These are phyloP conservation scores for Phalaenopsis hybrid DNA, from an alignment of 116 monocot genomes.

Conservation along the genomic window DNA sequence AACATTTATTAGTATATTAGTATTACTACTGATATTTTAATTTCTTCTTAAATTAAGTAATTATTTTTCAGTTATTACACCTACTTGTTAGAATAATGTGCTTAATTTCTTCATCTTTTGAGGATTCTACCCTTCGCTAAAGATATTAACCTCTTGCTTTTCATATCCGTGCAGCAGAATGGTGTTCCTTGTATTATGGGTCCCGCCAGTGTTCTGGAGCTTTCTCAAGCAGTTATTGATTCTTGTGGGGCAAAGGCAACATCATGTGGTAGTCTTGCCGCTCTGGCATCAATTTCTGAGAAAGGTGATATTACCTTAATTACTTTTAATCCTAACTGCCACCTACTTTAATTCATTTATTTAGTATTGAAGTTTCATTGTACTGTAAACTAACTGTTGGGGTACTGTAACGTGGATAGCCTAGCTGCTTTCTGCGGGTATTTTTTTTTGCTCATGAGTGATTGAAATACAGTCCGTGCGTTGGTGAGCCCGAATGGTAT, in stretches of 20 bases:
- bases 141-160: background rate
- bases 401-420: background rate
- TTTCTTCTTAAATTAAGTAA: no score
- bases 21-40: no score
- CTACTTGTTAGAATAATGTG: background rate
- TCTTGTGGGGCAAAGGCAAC: slow-evolving; percentile 85
- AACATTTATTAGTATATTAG: no score
- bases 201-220: slow-evolving; percentile 31
- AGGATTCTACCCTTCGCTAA: background rate
- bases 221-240: slow-evolving; percentile 47
- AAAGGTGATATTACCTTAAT: slow-evolving; percentile 47
- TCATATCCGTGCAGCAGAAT: background rate
- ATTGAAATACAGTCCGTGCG: no score
- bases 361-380: background rate
- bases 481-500: no score
- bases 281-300: slow-evolving; percentile 48
- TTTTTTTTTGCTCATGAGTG: background rate
- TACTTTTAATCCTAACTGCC: background rate
- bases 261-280: slow-evolving; percentile 61
- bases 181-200: background rate
- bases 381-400: background rate
- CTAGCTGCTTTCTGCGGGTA: background rate
- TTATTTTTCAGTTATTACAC: background rate
- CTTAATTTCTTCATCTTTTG: background rate
- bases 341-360: background rate